These are phyloP conservation scores for Alternaria angustiovoidea DNA, from an alignment of 2,329 filamentous ascomycete genomes.

Conservation along the genomic window DNA sequence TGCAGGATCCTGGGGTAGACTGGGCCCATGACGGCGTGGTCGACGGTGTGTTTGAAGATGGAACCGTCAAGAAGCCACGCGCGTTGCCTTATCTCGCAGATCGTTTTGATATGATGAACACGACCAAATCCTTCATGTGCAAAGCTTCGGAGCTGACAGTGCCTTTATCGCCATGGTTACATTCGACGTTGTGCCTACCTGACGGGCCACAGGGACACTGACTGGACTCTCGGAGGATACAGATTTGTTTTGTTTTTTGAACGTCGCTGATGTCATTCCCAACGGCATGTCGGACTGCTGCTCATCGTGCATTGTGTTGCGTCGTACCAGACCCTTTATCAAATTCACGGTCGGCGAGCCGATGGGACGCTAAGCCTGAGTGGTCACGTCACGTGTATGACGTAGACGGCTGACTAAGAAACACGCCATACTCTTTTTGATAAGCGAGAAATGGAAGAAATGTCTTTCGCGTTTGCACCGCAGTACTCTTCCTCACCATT, in stretches of 20 bases:
- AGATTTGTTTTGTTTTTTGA: neutral
- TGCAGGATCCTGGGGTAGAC: slow-evolving; percentile 2
- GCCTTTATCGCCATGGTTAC: neutral
- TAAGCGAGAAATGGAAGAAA: slow-evolving; percentile 14
- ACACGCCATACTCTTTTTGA: slow-evolving; percentile 6
- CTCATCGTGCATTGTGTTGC: neutral
- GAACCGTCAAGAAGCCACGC: neutral
- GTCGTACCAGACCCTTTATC: neutral
- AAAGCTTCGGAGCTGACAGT: neutral
- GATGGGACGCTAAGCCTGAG: neutral
- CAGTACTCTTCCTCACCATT: slow-evolving; percentile 11
- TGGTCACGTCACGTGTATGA: neutral
- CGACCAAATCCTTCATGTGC: neutral
- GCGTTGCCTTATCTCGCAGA: neutral
- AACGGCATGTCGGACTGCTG: neutral
- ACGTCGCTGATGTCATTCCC: slow-evolving; percentile 6
- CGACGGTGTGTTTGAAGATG: slow-evolving; percentile 8
- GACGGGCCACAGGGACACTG: no score
- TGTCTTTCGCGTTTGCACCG: slow-evolving; percentile 12
- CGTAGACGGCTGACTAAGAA: slow-evolving; percentile 15
- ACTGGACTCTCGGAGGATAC: neutral
- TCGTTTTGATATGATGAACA: neutral
- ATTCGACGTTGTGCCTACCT: neutral
- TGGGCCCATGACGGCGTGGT: slow-evolving; percentile 5
- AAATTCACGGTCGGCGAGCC: neutral